phyloP scores from a whole-genome alignment of 306 rosid genomes.

The Pterocarpus macrocarpus region DNA sequence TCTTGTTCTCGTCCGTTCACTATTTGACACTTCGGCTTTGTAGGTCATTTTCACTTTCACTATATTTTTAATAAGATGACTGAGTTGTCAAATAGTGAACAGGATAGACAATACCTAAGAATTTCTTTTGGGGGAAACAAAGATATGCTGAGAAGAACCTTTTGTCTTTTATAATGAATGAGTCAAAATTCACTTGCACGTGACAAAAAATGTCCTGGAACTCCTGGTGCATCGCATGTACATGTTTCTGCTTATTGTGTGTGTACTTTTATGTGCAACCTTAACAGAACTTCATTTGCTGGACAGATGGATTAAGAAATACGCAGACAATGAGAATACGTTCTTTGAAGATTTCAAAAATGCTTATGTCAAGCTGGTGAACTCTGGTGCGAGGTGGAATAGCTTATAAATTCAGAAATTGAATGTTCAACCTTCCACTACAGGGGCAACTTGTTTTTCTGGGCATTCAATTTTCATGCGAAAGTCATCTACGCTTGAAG shows the following conservation, averaged over 20 bases:
- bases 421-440: slow-evolving; percentile 26
- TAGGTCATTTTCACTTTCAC: too few species aligned
- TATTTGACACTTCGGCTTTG: too few species aligned
- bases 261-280: slow-evolving; percentile 40
- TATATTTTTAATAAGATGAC: too few species aligned
- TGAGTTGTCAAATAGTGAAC: too few species aligned
- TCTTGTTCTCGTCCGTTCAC: too few species aligned
- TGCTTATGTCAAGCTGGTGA: slow-evolving; percentile 88
- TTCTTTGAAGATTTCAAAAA: slow-evolving; percentile 89
- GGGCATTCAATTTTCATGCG: slow-evolving; percentile 3
- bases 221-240: slow-evolving; percentile 30
- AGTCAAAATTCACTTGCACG: slow-evolving; percentile 25
- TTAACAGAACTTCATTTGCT: slow-evolving; percentile 41
- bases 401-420: slow-evolving; percentile 49
- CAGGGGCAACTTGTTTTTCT: too few species aligned
- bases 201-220: slow-evolving; percentile 29
- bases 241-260: slow-evolving; percentile 29
- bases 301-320: slow-evolving; percentile 84
- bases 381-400: slow-evolving; percentile 87
- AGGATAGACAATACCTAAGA: too few species aligned
- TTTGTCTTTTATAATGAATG: background rate
- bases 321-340: slow-evolving; percentile 70
- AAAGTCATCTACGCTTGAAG: background rate
- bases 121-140: background rate
- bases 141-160: slow-evolving; percentile 9